Conservation (phyloP, 257 asterid species). For the Nicotiana obtusifolia region DNA sequence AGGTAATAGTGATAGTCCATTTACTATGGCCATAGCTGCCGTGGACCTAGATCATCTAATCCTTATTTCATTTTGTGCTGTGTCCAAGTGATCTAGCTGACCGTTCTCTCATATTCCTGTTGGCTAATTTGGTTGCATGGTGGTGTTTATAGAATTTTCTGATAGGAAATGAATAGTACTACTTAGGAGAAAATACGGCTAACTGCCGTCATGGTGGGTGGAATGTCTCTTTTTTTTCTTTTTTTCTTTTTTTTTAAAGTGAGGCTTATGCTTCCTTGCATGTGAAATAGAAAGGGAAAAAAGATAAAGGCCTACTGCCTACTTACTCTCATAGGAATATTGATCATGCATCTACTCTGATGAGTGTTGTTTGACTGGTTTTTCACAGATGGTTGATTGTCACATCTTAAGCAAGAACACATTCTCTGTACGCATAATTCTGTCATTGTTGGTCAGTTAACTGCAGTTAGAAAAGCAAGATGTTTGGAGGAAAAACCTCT, state of each 20-base stretch:
- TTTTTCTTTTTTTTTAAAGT: not conserved
- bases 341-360: not conserved
- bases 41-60: not conserved
- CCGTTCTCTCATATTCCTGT: not conserved
- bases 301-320: not conserved
- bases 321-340: not conserved
- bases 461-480: not conserved
- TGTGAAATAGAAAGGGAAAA: not conserved
- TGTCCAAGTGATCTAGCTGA: not conserved
- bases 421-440: not conserved
- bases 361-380: not conserved
- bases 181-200: not conserved
- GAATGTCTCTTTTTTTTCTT: not conserved
- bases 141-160: not conserved
- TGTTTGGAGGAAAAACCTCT: not conserved
- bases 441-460: not conserved
- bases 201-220: not conserved
- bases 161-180: not conserved
- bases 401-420: not conserved
- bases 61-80: conserved; percentile 5
- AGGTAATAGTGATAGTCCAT: not conserved
- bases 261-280: not conserved
- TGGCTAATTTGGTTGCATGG: conserved; percentile 6
- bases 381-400: not conserved
- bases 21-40: not conserved